Conservation (phyloP, 768 basidiomycete species). For the Rhizopogon roseolus region DNA sequence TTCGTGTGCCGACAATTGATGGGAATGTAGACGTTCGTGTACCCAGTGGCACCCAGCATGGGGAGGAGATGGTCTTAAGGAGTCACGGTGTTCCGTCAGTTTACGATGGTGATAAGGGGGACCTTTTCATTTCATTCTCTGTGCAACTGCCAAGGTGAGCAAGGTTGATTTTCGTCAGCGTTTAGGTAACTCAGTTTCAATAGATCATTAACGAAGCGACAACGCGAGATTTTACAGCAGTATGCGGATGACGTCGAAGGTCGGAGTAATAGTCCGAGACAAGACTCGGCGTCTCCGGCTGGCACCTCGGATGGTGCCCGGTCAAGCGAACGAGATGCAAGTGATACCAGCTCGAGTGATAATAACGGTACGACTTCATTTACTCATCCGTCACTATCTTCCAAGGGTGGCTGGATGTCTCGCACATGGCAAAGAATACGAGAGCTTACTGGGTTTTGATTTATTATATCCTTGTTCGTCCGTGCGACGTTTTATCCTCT, state of each 20-base stretch:
- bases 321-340: conserved; percentile 14
- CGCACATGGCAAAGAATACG: conserved; percentile 64
- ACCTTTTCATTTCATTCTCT: conserved; percentile 85
- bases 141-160: conserved; percentile 87
- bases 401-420: conserved; percentile 62
- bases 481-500: conserved; percentile 22
- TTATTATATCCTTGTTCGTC: conserved; percentile 49
- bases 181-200: conserved; percentile 3
- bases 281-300: conserved; percentile 11
- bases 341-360: conserved; percentile 20
- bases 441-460: conserved; percentile 67
- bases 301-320: conserved; percentile 15
- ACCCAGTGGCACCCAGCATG: conserved; percentile 90
- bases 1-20: conserved; percentile 91
- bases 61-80: conserved; percentile 94
- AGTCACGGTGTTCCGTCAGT: conserved; percentile 74
- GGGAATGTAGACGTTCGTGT: conserved; percentile 94
- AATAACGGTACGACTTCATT: conserved; percentile 79
- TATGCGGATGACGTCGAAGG: conserved; percentile 95
- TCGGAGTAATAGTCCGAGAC: conserved; percentile 25
- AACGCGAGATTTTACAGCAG: conserved; percentile 82
- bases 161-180: conserved; percentile 2
- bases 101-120: conserved; percentile 60
- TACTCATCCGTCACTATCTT: conserved; percentile 49
- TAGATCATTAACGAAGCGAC: conserved; percentile 78